Evolutionary conservation across 139 green algal species (phyloP), one percentile per base, ranked within the genome.

Genomic region (Marvania coccoides): DNA sequence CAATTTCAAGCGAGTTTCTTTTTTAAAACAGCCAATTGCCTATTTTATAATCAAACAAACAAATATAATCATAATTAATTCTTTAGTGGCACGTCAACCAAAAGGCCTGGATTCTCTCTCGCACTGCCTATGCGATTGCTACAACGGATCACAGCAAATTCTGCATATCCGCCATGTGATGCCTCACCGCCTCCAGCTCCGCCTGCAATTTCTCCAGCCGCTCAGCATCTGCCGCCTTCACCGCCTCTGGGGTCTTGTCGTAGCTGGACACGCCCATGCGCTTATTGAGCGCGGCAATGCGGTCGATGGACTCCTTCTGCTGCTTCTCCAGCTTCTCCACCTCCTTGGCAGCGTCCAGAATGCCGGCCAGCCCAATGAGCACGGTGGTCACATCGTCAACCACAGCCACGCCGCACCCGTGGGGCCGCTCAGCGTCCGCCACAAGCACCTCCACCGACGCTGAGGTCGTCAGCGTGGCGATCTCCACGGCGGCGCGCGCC

Each of bases 281-380:
- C 67, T 82, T 82, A 12, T 69, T 36, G 24, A 96, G 37, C 15
- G 68, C 64, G 5, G 85, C 72, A 4, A 73, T 58, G 3, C 64
- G 63, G 14, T 56, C 63, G 8, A 13, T 10, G 35, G 74, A 53
- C 63, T 92, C 86, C 42, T 67, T 31, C 58, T 84, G 42, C 77
- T 95, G 89, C 77, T 96, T 96, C 59, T 84, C 57, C 51, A 98
- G 85, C 81, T 95, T 96, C 29, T 77, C 78, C 4, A 95, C 65
- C 83, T 98, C 94, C 66, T 88, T 81, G 12, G 67, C 71, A 0
- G 90, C 85, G 66, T 99, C 93, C 65, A 99, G 71, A 29, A 97
- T 73, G 67, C 92, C 94, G 42, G 59, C 54, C 29, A 78, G 63
- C 19, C 91, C 62, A 37, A 90, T 47, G 64, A 95, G 70, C 29